These are phyloP conservation scores for Endotrypanum monterogeii DNA, from an alignment of 208 protist genomes.

Conservation along the genomic window DNA sequence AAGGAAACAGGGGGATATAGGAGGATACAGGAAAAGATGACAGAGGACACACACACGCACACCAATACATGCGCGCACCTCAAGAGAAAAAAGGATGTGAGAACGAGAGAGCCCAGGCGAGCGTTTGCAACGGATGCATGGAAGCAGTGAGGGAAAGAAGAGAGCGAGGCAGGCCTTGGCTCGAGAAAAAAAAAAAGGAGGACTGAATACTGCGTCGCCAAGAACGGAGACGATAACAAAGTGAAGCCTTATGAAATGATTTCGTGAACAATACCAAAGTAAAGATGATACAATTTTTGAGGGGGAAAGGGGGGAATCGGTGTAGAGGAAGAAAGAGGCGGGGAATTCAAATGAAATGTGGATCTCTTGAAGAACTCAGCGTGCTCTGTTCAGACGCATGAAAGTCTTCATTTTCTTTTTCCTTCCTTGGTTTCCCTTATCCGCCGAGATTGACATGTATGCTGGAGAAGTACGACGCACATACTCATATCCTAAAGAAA, in stretches of 20 bases:
- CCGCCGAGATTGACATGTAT: neutral
- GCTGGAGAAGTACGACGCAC: neutral
- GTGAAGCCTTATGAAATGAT: no score
- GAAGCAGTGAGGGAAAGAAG: slow-evolving; percentile 11
- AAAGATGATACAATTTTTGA: neutral
- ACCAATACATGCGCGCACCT: neutral
- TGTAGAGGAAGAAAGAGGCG: neutral
- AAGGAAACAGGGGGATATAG: neutral
- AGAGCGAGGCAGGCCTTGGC: neutral
- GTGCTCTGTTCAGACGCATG: no score
- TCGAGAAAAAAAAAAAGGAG: neutral
- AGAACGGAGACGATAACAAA: neutral
- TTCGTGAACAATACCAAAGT: slow-evolving; percentile 11
- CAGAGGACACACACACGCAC: neutral
- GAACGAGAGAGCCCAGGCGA: slow-evolving; percentile 8
- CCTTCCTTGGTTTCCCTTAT: neutral
- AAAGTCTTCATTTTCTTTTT: neutral
- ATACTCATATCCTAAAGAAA: neutral
- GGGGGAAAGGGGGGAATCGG: neutral
- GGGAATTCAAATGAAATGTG: no score
- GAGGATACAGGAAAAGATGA: neutral
- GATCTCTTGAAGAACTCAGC: no score
- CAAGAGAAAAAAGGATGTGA: no score
- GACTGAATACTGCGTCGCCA: neutral
- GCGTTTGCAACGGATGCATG: no score